Evolutionary conservation across 2,329 filamentous ascomycete species (phyloP).

Genomic region (Clonostachys sp.): DNA sequence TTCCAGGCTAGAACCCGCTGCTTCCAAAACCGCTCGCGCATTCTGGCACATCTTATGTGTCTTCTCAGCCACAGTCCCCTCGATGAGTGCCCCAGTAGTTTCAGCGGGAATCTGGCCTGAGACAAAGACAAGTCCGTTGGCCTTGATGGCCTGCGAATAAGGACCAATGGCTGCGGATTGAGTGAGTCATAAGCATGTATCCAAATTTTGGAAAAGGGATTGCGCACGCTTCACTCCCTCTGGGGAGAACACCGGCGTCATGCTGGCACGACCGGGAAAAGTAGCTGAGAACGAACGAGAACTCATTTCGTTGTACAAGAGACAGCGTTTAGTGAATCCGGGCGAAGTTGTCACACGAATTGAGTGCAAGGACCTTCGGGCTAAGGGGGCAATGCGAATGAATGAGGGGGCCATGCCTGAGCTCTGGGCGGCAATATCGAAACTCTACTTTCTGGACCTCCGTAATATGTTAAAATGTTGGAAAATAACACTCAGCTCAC

Average conservation of each 20-base stretch:
- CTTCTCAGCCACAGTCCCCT: constrained; percentile 47
- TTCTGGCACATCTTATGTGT: constrained; percentile 32
- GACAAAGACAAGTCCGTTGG: constrained; percentile 54
- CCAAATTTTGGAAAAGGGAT: not conserved
- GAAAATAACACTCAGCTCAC: too few species aligned
- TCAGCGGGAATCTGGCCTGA: constrained; percentile 67
- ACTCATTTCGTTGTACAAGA: too few species aligned
- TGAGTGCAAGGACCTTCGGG: too few species aligned
- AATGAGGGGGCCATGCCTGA: too few species aligned
- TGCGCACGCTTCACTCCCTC: not conserved
- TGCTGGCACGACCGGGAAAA: too few species aligned
- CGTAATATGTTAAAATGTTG: too few species aligned
- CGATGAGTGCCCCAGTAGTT: constrained; percentile 48
- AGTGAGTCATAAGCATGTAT: not conserved
- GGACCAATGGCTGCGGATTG: not conserved
- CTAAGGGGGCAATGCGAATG: too few species aligned
- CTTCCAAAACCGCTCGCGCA: constrained; percentile 63
- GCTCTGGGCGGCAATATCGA: too few species aligned
- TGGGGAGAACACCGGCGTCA: not conserved
- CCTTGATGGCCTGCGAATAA: constrained; percentile 10
- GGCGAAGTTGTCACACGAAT: too few species aligned
- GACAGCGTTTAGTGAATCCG: too few species aligned
- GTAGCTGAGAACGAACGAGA: too few species aligned
- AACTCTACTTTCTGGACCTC: too few species aligned
- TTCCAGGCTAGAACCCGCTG: constrained; percentile 56